Evolutionary conservation across 2,329 filamentous ascomycete genomes (phyloP).

Genomic region (Dactylellina parvicollis): DNA sequence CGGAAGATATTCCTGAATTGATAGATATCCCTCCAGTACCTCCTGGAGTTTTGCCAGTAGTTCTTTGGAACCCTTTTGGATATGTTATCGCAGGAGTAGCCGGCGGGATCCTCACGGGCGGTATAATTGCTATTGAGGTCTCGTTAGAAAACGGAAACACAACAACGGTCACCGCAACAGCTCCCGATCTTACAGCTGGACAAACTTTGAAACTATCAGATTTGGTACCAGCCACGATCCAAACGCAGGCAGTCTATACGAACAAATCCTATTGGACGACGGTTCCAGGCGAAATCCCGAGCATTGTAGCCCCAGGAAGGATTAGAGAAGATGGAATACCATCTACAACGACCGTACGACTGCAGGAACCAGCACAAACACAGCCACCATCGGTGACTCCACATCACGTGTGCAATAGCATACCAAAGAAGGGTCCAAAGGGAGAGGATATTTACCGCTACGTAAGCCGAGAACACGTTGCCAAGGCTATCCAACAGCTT

Average conservation of each 20-base stretch:
- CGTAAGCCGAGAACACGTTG: conserved; percentile 2
- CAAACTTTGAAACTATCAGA: conserved; percentile 3
- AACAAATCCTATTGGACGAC: neutral
- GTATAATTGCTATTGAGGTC: neutral
- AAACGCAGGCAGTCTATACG: neutral
- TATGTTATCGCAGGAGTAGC: neutral
- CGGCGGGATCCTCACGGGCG: neutral
- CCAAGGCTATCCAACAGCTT: conserved; percentile 4
- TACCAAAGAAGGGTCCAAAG: neutral
- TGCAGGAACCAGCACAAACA: neutral
- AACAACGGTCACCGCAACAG: neutral
- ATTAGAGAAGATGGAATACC: neutral
- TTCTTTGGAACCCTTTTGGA: neutral
- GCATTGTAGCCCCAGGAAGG: neutral
- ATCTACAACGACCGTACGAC: neutral
- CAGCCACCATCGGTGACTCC: neutral
- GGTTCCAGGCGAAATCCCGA: too few species aligned
- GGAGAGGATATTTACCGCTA: conserved; percentile 4
- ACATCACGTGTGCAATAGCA: neutral
- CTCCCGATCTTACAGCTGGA: neutral
- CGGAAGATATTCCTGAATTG: neutral
- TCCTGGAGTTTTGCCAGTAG: neutral
- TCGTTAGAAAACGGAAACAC: neutral
- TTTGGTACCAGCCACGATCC: conserved; percentile 4
- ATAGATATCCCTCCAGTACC: neutral